These are phyloP conservation scores for Nicotiana paniculata DNA, from an alignment of 257 asterid genomes.

Conservation along the genomic window DNA sequence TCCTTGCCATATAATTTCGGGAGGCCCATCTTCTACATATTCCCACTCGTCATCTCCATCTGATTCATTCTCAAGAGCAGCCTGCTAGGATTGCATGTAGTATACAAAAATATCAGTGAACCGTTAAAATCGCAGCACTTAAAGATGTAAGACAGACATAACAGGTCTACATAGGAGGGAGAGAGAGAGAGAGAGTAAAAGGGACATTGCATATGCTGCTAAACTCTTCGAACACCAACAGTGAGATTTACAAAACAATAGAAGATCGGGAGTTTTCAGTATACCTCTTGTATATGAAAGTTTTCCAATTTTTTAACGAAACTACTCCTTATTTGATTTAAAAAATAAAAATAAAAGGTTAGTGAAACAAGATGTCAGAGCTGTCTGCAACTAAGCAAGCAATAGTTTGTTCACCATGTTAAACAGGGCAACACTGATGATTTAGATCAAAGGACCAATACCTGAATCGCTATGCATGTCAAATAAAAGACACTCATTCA, in stretches of 20 bases:
- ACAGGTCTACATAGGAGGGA: background rate
- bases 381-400: background rate
- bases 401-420: background rate
- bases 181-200: background rate
- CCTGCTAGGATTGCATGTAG: constrained; percentile 26
- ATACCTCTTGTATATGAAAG: background rate
- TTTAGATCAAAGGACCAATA: background rate
- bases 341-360: background rate
- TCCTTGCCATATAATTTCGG: constrained; percentile 96
- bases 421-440: background rate
- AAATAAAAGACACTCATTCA: background rate
- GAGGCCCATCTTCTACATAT: constrained; percentile 92
- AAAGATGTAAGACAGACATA: background rate
- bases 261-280: background rate
- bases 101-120: background rate
- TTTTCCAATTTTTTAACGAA: background rate
- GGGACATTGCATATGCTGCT: background rate
- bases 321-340: background rate
- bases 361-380: background rate
- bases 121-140: background rate
- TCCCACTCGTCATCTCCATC: constrained; percentile 73
- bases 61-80: constrained; percentile 33
- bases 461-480: background rate
- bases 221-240: background rate
- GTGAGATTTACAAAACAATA: background rate